These are phyloP conservation scores for Trametes cinnabarina DNA, from an alignment of 768 basidiomycete genomes.

Conservation along the genomic window DNA sequence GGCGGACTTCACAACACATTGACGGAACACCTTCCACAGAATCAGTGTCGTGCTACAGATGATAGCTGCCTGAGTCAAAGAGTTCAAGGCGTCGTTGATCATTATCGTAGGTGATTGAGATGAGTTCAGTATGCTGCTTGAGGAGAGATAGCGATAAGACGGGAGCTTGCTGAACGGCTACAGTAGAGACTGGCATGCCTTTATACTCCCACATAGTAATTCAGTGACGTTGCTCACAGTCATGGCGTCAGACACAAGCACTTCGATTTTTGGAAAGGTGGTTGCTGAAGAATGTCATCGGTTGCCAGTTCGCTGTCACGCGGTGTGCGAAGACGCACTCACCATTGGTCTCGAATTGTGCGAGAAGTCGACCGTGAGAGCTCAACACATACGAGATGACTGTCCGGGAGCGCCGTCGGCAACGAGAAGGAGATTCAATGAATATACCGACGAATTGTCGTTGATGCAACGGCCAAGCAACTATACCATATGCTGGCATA, in stretches of 20 bases:
- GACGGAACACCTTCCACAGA: constrained; percentile 11
- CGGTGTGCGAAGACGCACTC: neutral
- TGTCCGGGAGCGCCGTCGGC: neutral
- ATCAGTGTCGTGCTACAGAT: neutral
- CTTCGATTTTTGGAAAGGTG: no score
- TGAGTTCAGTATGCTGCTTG: neutral
- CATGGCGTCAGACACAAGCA: neutral
- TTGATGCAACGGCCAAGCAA: no score
- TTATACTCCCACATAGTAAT: neutral
- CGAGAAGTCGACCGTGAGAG: neutral
- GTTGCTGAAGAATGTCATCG: neutral
- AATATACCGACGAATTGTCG: no score
- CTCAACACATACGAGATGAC: neutral
- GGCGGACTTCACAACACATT: constrained; percentile 7
- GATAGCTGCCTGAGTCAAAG: neutral
- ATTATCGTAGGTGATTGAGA: neutral
- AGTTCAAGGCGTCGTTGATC: neutral
- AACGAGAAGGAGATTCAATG: no score
- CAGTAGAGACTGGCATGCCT: neutral
- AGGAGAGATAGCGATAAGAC: no score
- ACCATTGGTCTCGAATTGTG: neutral
- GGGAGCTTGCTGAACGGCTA: no score
- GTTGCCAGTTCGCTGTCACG: neutral
- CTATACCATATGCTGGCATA: no score
- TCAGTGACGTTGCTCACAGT: neutral